Percentiles rank a stretch among this genome's conserved stretches.
These are phyloP conservation scores for Voacanga thouarsii DNA, from an alignment of 257 asterid genomes.

Conservation along the genomic window DNA sequence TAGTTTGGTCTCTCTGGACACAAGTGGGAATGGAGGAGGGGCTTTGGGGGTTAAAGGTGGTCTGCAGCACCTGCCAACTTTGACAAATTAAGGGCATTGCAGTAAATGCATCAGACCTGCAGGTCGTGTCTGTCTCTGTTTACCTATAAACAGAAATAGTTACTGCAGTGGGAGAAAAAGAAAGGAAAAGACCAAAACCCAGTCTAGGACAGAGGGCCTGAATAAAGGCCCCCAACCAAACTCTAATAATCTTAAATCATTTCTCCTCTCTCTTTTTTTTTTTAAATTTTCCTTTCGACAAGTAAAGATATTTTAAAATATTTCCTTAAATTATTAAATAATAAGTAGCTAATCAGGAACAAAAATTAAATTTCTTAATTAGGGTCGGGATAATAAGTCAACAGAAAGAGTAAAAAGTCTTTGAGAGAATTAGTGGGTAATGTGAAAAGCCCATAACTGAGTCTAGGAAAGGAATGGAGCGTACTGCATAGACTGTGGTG, in stretches of 20 bases:
- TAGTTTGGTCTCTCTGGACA: neutral
- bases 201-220: too few relatives aligned
- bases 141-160: constrained; percentile 4
- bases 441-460: neutral
- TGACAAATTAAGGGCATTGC: constrained; percentile 53
- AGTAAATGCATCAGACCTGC: constrained; percentile 50
- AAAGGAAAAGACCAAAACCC: neutral
- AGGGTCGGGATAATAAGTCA: too few relatives aligned
- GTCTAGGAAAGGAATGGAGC: neutral
- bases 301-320: too few relatives aligned
- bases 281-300: too few relatives aligned
- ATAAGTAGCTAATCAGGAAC: too few relatives aligned
- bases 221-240: too few relatives aligned
- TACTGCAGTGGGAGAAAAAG: neutral
- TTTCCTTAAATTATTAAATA: too few relatives aligned
- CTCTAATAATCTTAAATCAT: too few relatives aligned
- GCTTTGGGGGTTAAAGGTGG: constrained; percentile 14
- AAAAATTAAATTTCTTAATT: too few relatives aligned
- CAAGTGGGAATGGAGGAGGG: neutral
- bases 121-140: constrained; percentile 25
- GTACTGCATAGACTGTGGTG: too few relatives aligned
- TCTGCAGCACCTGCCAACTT: constrained; percentile 35
- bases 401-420: neutral
- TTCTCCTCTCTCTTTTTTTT: too few relatives aligned
- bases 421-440: too few relatives aligned